These are phyloP conservation scores for Amanita exitialis DNA, from an alignment of 768 basidiomycete species.

Conservation along the genomic window DNA sequence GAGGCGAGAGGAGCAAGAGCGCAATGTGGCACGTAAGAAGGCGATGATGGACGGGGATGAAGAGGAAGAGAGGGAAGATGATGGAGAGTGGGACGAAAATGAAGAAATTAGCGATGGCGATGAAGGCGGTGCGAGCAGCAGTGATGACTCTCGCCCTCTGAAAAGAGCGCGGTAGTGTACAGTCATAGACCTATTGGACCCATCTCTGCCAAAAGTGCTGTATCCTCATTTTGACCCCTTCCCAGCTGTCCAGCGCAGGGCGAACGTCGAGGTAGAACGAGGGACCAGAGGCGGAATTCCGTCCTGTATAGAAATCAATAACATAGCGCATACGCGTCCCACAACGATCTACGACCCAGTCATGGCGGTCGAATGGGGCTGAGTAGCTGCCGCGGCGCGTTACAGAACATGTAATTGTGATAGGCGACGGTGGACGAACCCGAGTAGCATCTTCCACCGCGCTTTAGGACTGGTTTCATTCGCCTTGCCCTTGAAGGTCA, in stretches of 20 bases:
- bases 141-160: conserved; percentile 37
- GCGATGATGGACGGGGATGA: conserved; percentile 16
- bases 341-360: conserved; percentile 94
- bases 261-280: conserved; percentile 94
- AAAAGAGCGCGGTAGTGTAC: conserved; percentile 18
- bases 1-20: conserved; percentile 82
- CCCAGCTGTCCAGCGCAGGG: conserved; percentile 91
- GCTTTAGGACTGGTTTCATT: conserved; percentile 74
- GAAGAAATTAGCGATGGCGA: conserved; percentile 32
- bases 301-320: conserved; percentile 96
- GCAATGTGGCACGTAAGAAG: conserved; percentile 83
- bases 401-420: conserved; percentile 4
- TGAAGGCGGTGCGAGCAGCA: conserved; percentile 15
- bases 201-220: conserved; percentile 38
- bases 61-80: conserved; percentile 23
- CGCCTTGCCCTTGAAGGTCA: conserved; percentile 88
- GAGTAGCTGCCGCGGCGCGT: conserved; percentile 53
- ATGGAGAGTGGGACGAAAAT: conserved; percentile 30
- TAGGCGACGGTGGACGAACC: conserved; percentile 42
- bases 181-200: conserved; percentile 9
- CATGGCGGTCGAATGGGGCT: conserved; percentile 92
- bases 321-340: conserved; percentile 86
- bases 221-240: conserved; percentile 79
- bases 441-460: conserved; percentile 70
- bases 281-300: conserved; percentile 30